Evolutionary conservation across 768 basidiomycete genomes (phyloP).

Genomic region (Termitomyces sp.): DNA sequence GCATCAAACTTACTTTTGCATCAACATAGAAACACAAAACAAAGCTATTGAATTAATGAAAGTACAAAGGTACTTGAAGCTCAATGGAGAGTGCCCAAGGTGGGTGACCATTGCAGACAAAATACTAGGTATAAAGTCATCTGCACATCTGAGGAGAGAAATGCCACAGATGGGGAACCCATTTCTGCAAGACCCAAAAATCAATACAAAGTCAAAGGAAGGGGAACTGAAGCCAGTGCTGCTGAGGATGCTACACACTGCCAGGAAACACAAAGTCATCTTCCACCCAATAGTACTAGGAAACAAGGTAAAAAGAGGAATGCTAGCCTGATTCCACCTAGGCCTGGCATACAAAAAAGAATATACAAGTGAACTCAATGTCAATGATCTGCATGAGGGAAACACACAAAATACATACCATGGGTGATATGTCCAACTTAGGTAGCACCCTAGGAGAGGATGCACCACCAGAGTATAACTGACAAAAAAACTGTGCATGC

Average conservation of each 20-base stretch:
- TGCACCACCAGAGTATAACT: neutral
- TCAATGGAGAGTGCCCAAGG: neutral
- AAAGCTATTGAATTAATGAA: constrained; percentile 24
- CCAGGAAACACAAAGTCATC: too few species aligned
- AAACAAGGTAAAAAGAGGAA: too few species aligned
- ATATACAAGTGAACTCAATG: too few species aligned
- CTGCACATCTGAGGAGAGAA: too few species aligned
- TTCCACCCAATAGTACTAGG: too few species aligned
- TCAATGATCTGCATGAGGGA: neutral
- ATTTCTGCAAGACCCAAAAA: neutral
- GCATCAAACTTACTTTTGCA: too few species aligned
- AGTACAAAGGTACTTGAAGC: constrained; percentile 21
- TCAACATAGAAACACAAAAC: constrained; percentile 22
- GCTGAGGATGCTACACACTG: too few species aligned
- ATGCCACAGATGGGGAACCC: neutral
- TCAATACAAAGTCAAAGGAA: neutral
- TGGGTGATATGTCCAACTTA: too few species aligned
- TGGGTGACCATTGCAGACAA: constrained; percentile 9
- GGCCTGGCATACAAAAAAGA: too few species aligned
- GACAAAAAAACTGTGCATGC: neutral
- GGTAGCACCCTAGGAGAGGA: neutral
- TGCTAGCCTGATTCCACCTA: too few species aligned
- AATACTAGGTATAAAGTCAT: constrained; percentile 12
- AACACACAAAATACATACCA: neutral
- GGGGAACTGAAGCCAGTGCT: too few species aligned